These are phyloP conservation scores for Tieghemiomyces parasiticus DNA, from an alignment of 192 early-diverging fungal genomes.

Conservation along the genomic window DNA sequence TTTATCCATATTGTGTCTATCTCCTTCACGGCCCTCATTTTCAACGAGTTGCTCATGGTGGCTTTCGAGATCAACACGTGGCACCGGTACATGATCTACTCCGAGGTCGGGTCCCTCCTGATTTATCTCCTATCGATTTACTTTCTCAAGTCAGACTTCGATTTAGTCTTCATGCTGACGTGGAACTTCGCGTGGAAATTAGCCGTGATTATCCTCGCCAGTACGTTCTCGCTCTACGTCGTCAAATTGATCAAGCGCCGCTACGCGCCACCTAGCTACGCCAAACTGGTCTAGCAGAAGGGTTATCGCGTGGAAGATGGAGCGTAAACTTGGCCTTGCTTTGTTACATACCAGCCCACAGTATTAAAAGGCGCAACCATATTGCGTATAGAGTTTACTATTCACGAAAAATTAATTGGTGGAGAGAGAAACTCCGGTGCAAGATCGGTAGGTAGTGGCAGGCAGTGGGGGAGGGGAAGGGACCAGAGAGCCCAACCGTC, in stretches of 20 bases:
- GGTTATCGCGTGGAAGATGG: too few relatives aligned
- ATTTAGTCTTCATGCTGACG: conserved; percentile 74
- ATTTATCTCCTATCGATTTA: conserved; percentile 84
- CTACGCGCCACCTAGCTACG: conserved; percentile 78
- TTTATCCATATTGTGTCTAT: conserved; percentile 92
- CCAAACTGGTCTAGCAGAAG: too few relatives aligned
- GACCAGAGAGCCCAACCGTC: too few relatives aligned
- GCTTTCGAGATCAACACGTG: conserved; percentile 86
- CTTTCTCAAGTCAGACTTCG: conserved; percentile 82
- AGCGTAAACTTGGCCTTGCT: too few relatives aligned
- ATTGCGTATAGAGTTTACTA: too few relatives aligned
- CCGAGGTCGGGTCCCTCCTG: conserved; percentile 62
- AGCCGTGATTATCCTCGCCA: conserved; percentile 72
- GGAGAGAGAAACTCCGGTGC: too few relatives aligned
- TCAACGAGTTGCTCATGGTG: conserved; percentile 95
- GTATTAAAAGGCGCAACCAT: too few relatives aligned
- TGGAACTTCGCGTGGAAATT: conserved; percentile 82
- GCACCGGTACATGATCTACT: conserved; percentile 82
- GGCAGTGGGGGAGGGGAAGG: too few relatives aligned
- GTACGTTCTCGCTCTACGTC: conserved; percentile 73
- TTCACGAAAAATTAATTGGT: too few relatives aligned
- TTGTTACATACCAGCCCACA: too few relatives aligned
- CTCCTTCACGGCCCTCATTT: conserved; percentile 83
- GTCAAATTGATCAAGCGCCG: conserved; percentile 63
- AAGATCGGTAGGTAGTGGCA: too few relatives aligned